These are phyloP conservation scores for Bothriochloa decipiens DNA, from an alignment of 176 grass and related monocot genomes.

Conservation along the genomic window DNA sequence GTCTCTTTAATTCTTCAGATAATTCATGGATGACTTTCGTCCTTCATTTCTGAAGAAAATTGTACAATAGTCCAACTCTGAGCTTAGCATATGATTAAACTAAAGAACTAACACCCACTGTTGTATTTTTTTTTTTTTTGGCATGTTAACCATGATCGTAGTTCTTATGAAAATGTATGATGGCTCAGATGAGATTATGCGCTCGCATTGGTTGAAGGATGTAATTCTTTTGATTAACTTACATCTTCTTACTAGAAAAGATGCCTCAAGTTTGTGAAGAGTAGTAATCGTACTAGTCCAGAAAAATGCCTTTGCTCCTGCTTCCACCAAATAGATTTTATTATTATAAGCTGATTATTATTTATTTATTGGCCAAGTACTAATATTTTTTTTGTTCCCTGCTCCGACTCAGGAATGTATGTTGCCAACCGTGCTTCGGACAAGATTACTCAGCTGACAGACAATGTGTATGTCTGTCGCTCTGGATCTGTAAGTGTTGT, in stretches of 20 bases:
- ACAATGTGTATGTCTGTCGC: constrained; percentile 89
- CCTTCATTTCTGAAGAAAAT: too few species aligned
- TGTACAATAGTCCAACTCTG: background rate
- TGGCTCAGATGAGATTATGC: background rate
- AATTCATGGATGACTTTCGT: background rate
- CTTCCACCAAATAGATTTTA: background rate
- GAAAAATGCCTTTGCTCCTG: background rate
- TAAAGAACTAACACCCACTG: background rate
- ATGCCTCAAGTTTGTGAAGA: background rate
- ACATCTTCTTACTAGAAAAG: background rate
- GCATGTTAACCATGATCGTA: too few species aligned
- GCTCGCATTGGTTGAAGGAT: background rate
- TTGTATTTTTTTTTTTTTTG: background rate
- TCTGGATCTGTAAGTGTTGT: constrained; percentile 87
- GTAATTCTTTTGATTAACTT: background rate
- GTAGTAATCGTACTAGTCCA: background rate
- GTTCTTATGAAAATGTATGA: too few species aligned
- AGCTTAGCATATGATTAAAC: background rate
- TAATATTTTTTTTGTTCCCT: constrained; percentile 12
- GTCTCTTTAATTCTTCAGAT: background rate
- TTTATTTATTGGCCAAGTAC: background rate
- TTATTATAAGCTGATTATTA: too few species aligned
- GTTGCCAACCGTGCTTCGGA: constrained; percentile 87
- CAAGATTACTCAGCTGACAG: constrained; percentile 84
- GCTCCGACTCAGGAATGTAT: constrained; percentile 70